phyloP scores from a whole-genome alignment of 2,329 filamentous ascomycete genomes.

The Fonsecaea nubica region DNA sequence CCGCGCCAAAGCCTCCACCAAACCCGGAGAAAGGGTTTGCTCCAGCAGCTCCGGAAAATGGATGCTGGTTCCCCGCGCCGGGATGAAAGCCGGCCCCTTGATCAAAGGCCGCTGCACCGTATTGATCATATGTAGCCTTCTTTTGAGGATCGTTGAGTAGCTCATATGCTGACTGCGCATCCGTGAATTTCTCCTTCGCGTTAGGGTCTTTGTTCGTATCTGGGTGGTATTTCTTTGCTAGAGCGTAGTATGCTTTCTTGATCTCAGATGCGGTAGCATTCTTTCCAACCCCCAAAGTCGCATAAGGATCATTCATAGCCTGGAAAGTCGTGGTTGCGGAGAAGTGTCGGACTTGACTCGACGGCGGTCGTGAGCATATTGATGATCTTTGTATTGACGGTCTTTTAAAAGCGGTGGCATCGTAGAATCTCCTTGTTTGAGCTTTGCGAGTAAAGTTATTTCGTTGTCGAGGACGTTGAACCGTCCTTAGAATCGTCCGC shows the following conservation, averaged over 20 bases:
- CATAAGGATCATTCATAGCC: slow-evolving; percentile 83
- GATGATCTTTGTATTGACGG: slow-evolving; percentile 38
- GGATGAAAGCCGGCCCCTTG: slow-evolving; percentile 78
- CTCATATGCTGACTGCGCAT: slow-evolving; percentile 93
- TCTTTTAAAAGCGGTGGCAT: slow-evolving; percentile 40
- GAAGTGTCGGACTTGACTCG: slow-evolving; percentile 43
- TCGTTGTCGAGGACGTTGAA: slow-evolving; percentile 49
- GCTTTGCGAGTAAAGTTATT: slow-evolving; percentile 44
- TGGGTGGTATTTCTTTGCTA: slow-evolving; percentile 97
- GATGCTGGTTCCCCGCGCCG: slow-evolving; percentile 64
- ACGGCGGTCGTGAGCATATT: slow-evolving; percentile 2
- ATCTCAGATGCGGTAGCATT: slow-evolving; percentile 83
- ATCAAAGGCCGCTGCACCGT: slow-evolving; percentile 78
- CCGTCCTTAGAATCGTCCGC: slow-evolving; percentile 50
- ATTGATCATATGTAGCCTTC: slow-evolving; percentile 89
- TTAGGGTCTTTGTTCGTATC: slow-evolving; percentile 94
- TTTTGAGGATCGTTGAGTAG: slow-evolving; percentile 91
- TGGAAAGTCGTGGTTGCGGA: slow-evolving; percentile 63
- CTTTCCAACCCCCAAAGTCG: slow-evolving; percentile 82
- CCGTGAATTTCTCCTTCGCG: slow-evolving; percentile 94
- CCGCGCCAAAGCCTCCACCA: slow-evolving; percentile 71
- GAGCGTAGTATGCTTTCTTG: slow-evolving; percentile 97
- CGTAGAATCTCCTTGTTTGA: slow-evolving; percentile 49
- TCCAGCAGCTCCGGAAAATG: slow-evolving; percentile 64
- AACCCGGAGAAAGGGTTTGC: slow-evolving; percentile 50